phyloP scores from a whole-genome alignment of 1,284 basidiomycete species.

The Sparassis latifolia region DNA sequence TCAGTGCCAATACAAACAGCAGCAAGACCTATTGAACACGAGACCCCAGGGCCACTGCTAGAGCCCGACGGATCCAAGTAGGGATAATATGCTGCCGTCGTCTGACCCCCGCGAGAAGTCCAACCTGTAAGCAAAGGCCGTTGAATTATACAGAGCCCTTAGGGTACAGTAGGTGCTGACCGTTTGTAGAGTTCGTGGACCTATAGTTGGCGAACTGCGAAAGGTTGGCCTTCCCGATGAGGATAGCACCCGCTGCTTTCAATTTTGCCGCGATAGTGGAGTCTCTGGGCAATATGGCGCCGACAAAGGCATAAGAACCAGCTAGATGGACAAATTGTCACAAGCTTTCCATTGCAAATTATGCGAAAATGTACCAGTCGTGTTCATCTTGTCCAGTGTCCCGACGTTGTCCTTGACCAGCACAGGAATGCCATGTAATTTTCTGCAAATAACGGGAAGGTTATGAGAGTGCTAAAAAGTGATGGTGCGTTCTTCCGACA shows the following conservation, averaged over 20 bases:
- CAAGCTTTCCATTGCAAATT: neutral
- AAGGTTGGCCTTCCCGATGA: conserved; percentile 62
- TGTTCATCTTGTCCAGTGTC: conserved; percentile 29
- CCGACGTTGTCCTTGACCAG: conserved; percentile 69
- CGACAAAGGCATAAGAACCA: conserved; percentile 52
- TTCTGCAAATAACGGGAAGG: too few species aligned
- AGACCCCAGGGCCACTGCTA: conserved; percentile 58
- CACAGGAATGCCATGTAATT: conserved; percentile 64
- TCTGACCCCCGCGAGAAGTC: conserved; percentile 46
- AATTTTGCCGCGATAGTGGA: conserved; percentile 55
- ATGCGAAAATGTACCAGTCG: neutral
- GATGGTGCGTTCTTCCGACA: conserved; percentile 2
- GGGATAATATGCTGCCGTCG: conserved; percentile 53
- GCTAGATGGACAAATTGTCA: neutral
- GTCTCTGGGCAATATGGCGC: conserved; percentile 55
- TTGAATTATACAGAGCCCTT: too few species aligned
- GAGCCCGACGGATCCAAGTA: conserved; percentile 59
- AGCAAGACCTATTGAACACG: conserved; percentile 54
- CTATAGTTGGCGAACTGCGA: conserved; percentile 59
- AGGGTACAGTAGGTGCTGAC: too few species aligned
- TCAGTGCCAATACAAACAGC: conserved; percentile 58
- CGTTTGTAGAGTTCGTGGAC: conserved; percentile 57
- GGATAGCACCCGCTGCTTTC: conserved; percentile 60
- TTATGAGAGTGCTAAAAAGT: too few species aligned
- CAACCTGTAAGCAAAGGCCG: too few species aligned